phyloP scores from a whole-genome alignment of 176 grass and related monocot species.

The Tillandsia leiboldiana region DNA sequence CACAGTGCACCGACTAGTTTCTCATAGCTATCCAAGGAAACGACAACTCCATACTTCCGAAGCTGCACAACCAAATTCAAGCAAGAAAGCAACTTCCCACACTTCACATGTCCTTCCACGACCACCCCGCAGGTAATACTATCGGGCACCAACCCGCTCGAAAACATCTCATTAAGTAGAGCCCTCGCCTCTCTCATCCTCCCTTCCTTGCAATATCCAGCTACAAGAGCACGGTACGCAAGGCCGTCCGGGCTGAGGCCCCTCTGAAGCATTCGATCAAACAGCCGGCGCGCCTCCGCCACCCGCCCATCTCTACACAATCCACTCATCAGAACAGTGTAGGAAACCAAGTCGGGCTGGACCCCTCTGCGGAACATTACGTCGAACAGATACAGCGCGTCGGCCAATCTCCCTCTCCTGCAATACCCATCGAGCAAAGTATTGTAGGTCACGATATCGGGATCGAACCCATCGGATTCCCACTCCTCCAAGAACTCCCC shows the following conservation, averaged over 20 bases:
- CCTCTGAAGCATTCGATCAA: constrained; percentile 47
- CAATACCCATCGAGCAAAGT: constrained; percentile 66
- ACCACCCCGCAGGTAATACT: constrained; percentile 30
- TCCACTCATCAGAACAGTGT: constrained; percentile 56
- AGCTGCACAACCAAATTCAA: constrained; percentile 66
- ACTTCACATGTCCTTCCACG: constrained; percentile 42
- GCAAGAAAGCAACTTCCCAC: constrained; percentile 60
- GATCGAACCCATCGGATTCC: constrained; percentile 84
- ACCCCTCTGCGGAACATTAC: constrained; percentile 64
- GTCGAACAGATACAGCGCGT: constrained; percentile 52
- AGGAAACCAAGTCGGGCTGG: constrained; percentile 55
- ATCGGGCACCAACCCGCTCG: constrained; percentile 27
- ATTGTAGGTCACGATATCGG: constrained; percentile 85
- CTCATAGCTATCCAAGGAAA: constrained; percentile 46
- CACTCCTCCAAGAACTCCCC: constrained; percentile 65
- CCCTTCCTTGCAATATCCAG: constrained; percentile 60
- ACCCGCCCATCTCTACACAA: constrained; percentile 47
- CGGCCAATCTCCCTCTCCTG: constrained; percentile 42
- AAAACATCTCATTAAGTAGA: constrained; percentile 62
- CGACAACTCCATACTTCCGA: constrained; percentile 32
- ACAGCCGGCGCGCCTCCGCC: constrained; percentile 44
- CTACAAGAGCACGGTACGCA: constrained; percentile 52
- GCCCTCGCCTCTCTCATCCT: constrained; percentile 43
- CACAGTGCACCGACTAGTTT: constrained; percentile 49
- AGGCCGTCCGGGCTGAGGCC: constrained; percentile 53